Percentiles rank a stretch among this genome's conserved stretches.
These are phyloP conservation scores for Alternaria sp. DNA, from an alignment of 2,329 filamentous ascomycete genomes.

Conservation along the genomic window DNA sequence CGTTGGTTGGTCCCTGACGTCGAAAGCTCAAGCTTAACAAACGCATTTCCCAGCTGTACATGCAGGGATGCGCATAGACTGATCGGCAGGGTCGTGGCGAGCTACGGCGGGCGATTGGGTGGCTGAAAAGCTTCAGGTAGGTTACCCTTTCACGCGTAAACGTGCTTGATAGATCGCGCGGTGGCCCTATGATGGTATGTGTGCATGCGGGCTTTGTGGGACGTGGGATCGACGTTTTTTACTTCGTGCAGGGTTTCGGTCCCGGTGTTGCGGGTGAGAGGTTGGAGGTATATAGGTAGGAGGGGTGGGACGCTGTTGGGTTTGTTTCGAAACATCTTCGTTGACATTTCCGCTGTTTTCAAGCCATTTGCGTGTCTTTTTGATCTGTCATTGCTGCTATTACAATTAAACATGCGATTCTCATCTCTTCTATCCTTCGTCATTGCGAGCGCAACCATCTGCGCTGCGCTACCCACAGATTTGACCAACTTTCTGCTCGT, in stretches of 20 bases:
- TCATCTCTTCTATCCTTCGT: slow-evolving; percentile 13
- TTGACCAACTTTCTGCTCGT: slow-evolving; percentile 48
- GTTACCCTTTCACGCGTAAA: not conserved
- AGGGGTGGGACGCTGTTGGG: not conserved
- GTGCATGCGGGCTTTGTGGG: not conserved
- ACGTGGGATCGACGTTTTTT: not conserved
- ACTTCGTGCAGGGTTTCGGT: not conserved
- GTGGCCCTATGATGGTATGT: not conserved
- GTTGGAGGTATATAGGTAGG: not conserved
- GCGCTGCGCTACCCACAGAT: slow-evolving; percentile 19
- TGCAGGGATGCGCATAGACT: slow-evolving; percentile 8
- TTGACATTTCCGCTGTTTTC: not conserved
- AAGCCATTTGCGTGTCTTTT: not conserved
- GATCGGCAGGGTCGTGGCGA: slow-evolving; percentile 17
- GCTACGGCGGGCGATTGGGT: slow-evolving; percentile 12
- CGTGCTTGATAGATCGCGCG: not conserved
- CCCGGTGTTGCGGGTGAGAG: not conserved
- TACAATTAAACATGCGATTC: slow-evolving; percentile 17
- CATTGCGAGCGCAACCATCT: slow-evolving; percentile 3
- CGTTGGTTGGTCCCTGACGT: not conserved
- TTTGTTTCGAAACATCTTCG: not conserved
- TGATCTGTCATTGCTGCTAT: not conserved
- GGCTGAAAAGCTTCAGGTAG: slow-evolving; percentile 4
- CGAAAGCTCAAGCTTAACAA: not conserved
- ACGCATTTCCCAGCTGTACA: not conserved